phyloP scores from a whole-genome alignment of 2,329 filamentous ascomycete species.

The Calonectria pteridis region DNA sequence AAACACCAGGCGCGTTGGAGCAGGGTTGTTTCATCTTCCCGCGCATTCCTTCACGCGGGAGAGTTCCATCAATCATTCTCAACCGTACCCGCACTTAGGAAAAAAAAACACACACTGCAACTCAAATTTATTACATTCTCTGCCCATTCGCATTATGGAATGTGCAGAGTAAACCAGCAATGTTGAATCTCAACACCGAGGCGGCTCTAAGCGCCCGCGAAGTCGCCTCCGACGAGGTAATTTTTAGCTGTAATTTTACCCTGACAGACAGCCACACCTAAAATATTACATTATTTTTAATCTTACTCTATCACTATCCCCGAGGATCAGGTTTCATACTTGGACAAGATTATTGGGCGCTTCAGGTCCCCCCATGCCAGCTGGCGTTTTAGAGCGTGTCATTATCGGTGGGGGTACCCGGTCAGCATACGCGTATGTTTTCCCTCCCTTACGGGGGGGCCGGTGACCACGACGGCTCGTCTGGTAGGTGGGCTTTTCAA shows the following conservation, averaged over 20 bases:
- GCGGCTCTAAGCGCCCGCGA: too few relatives aligned
- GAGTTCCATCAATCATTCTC: not conserved
- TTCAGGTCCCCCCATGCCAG: not conserved
- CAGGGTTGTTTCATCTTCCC: not conserved
- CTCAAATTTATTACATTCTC: not conserved
- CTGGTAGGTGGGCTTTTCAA: constrained; percentile 5
- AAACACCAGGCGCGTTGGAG: not conserved
- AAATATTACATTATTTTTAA: constrained; percentile 10
- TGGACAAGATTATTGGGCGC: not conserved
- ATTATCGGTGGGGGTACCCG: not conserved
- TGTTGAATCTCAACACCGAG: not conserved
- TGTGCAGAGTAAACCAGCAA: not conserved
- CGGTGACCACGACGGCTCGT: not conserved
- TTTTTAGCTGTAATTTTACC: not conserved
- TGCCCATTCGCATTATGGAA: not conserved
- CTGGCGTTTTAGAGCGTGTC: not conserved
- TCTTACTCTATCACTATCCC: not conserved
- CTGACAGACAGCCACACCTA: not conserved
- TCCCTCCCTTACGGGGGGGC: not conserved
- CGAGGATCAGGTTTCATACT: not conserved
- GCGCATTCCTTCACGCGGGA: not conserved
- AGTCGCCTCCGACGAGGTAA: not conserved
- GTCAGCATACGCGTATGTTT: constrained; percentile 1
- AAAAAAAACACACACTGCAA: not conserved
- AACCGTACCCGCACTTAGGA: not conserved